Evolutionary conservation across 345 rosid genomes (phyloP).

Genomic region (Salix arbutifolia): DNA sequence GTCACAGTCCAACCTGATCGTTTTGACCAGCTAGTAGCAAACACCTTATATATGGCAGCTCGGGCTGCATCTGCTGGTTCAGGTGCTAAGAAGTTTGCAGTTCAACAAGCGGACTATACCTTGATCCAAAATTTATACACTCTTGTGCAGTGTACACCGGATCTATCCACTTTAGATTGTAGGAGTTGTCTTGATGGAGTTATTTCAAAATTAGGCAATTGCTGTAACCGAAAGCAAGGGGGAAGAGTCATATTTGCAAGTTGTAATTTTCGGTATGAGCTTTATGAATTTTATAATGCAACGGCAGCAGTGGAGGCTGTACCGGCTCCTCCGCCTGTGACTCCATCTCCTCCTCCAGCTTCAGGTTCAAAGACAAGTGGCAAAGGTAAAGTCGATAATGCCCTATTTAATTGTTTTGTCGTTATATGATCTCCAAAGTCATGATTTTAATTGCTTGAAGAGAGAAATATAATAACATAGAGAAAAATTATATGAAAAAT

Average conservation of each 20-base stretch:
- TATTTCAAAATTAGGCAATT: constrained; percentile 10
- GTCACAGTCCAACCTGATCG: background rate
- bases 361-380: constrained; percentile 5
- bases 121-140: constrained; percentile 26
- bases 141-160: constrained; percentile 54
- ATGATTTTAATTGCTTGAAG: too few species aligned
- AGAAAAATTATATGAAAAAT: too few species aligned
- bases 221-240: constrained; percentile 31
- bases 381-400: constrained; percentile 6
- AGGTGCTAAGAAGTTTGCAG: constrained; percentile 33
- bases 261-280: too few species aligned
- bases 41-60: background rate
- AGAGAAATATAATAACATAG: too few species aligned
- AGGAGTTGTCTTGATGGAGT: constrained; percentile 28
- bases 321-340: background rate
- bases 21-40: constrained; percentile 13
- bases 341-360: constrained; percentile 15
- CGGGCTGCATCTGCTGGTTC: constrained; percentile 18
- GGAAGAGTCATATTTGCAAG: constrained; percentile 27
- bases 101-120: constrained; percentile 8
- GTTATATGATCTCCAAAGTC: background rate
- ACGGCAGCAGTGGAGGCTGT: background rate
- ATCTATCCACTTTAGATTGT: constrained; percentile 31
- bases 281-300: constrained; percentile 25
- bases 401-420: too few species aligned